Percentiles rank a stretch among this genome's conserved stretches.
Conservation (phyloP, 371 early-diverging fungal genomes). For the Spraguea lophii region DNA sequence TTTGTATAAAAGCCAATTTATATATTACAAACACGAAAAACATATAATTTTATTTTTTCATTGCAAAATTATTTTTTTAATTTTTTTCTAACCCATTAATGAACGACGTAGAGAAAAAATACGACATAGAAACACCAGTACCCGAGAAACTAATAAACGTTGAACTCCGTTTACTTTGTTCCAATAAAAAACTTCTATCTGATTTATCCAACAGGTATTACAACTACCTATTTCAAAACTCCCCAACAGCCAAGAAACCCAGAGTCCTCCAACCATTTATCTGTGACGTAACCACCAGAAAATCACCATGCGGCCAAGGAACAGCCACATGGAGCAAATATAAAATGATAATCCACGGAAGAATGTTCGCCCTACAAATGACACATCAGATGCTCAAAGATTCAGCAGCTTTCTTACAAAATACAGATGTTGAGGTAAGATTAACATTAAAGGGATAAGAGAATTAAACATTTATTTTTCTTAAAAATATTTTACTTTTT, state of each 20-base stretch:
- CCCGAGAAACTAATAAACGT: not conserved
- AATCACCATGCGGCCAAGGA: constrained; percentile 41
- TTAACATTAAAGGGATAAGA: constrained; percentile 10
- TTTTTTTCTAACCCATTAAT: not conserved
- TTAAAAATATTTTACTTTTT: too few species aligned
- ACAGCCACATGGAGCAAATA: constrained; percentile 33
- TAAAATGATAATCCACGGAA: constrained; percentile 25
- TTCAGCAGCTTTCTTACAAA: constrained; percentile 23
- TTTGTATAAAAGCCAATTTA: too few species aligned
- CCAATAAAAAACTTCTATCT: constrained; percentile 11
- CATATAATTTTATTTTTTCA: too few species aligned
- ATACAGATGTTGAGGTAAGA: constrained; percentile 17
- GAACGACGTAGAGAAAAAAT: not conserved
- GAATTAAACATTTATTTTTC: too few species aligned
- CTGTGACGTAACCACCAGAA: constrained; percentile 28
- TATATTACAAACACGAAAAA: too few species aligned
- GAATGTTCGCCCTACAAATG: constrained; percentile 14
- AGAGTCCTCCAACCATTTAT: constrained; percentile 14
- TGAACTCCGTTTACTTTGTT: constrained; percentile 8
- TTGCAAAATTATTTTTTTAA: too few species aligned
- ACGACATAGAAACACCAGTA: not conserved
- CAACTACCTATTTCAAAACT: constrained; percentile 10
- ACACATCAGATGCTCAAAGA: constrained; percentile 13
- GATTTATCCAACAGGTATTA: constrained; percentile 21
- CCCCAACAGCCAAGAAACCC: constrained; percentile 1